Conservation (phyloP, 2,329 filamentous ascomycete genomes). For the Nannizziopsis barbatae region DNA sequence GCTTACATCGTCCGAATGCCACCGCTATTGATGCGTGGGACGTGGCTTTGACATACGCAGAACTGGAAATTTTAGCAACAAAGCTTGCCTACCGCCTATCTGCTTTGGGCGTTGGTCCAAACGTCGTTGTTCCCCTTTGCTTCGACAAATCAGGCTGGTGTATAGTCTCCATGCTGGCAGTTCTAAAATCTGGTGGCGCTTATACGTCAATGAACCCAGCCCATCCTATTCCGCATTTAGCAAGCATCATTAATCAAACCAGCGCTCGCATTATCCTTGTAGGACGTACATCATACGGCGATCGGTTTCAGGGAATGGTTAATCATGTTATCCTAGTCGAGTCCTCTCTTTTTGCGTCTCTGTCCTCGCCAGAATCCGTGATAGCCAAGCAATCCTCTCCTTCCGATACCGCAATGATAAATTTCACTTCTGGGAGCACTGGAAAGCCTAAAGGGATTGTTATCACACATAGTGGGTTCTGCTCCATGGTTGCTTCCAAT, state of each 20-base stretch:
- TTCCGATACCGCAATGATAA: neutral
- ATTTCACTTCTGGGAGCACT: conserved; percentile 11
- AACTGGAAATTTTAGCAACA: conserved; percentile 15
- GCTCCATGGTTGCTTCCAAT: conserved; percentile 26
- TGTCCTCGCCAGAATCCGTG: neutral
- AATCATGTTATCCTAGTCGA: neutral
- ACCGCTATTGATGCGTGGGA: conserved; percentile 18
- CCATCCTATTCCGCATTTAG: conserved; percentile 21
- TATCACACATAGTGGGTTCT: conserved; percentile 42
- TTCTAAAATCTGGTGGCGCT: conserved; percentile 33
- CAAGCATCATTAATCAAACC: conserved; percentile 6
- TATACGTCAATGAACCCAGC: conserved; percentile 34
- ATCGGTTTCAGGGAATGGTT: neutral
- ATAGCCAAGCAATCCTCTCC: neutral
- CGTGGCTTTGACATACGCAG: conserved; percentile 12
- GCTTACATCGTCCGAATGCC: conserved; percentile 8
- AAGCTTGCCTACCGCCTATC: conserved; percentile 28
- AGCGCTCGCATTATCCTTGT: neutral
- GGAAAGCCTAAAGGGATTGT: conserved; percentile 42
- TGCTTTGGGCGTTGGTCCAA: conserved; percentile 29
- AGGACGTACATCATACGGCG: neutral
- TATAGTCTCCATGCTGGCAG: conserved; percentile 31
- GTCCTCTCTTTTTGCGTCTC: neutral
- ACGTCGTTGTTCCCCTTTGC: conserved; percentile 30
- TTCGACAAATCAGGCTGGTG: conserved; percentile 37